Percentiles rank a stretch among this genome's conserved stretches.
Conservation (phyloP, 1,284 basidiomycete genomes). For the Trichosporon coremiiforme region DNA sequence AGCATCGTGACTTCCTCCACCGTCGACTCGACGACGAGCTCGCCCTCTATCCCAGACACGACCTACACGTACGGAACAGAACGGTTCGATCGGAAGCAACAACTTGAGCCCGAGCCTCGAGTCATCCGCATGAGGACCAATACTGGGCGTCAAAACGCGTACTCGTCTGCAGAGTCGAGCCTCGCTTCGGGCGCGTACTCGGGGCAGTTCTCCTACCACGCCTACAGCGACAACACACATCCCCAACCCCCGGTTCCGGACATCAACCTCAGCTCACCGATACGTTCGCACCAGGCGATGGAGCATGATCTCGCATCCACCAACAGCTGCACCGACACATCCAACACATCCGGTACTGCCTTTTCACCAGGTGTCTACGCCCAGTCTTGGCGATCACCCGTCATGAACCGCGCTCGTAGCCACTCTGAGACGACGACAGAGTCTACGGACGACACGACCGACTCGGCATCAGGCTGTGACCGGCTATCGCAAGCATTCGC, state of each 20-base stretch:
- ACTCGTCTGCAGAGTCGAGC: slow-evolving; percentile 53
- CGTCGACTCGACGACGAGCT: slow-evolving; percentile 46
- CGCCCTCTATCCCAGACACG: slow-evolving; percentile 40
- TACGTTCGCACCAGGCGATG: slow-evolving; percentile 6
- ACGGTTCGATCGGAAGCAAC: slow-evolving; percentile 34
- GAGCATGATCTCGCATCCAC: background rate
- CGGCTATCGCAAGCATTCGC: slow-evolving; percentile 27
- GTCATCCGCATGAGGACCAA: slow-evolving; percentile 41
- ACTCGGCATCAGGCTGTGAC: slow-evolving; percentile 27
- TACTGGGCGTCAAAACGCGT: slow-evolving; percentile 46
- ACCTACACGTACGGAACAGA: slow-evolving; percentile 41
- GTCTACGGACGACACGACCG: slow-evolving; percentile 21
- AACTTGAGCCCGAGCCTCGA: slow-evolving; percentile 39
- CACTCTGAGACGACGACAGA: slow-evolving; percentile 43
- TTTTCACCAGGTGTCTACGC: slow-evolving; percentile 19
- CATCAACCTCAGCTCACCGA: slow-evolving; percentile 18
- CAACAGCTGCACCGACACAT: slow-evolving; percentile 13
- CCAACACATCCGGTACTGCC: background rate
- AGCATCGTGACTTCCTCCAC: slow-evolving; percentile 55
- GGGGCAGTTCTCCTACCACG: slow-evolving; percentile 45
- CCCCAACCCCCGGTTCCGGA: slow-evolving; percentile 47
- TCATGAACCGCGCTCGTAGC: slow-evolving; percentile 39
- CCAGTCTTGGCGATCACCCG: slow-evolving; percentile 29
- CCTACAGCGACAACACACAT: slow-evolving; percentile 38
- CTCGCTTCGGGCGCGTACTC: slow-evolving; percentile 49